phyloP scores from a whole-genome alignment of 2,329 filamentous ascomycete genomes.

The Exophiala oligosperma region DNA sequence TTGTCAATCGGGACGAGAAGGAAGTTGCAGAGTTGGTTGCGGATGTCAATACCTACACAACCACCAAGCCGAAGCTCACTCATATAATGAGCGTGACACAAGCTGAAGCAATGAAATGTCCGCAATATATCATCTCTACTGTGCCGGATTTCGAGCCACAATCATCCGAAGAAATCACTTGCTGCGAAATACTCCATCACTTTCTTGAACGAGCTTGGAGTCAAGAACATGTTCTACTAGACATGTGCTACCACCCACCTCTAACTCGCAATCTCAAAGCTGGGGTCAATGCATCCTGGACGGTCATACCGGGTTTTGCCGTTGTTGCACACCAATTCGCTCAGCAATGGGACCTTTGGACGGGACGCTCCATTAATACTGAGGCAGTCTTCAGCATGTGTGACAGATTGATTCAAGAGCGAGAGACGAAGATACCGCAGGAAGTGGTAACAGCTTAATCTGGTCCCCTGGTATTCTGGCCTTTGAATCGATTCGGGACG shows the following conservation, averaged over 20 bases:
- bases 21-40: conserved; percentile 2
- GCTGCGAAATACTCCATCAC: conserved; percentile 29
- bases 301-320: neutral
- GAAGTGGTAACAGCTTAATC: no score
- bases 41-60: neutral
- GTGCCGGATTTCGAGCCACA: conserved; percentile 40
- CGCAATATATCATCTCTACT: conserved; percentile 40
- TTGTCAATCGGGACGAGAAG: conserved; percentile 29
- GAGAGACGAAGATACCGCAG: no score
- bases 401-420: no score
- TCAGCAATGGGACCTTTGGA: neutral
- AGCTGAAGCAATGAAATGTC: conserved; percentile 28
- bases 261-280: neutral
- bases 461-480: no score
- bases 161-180: conserved; percentile 32
- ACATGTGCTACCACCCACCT: conserved; percentile 9
- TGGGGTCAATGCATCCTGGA: neutral
- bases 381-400: no score
- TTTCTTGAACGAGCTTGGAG: conserved; percentile 27
- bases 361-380: no score
- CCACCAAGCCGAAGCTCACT: neutral
- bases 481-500: no score
- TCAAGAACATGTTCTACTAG: neutral
- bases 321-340: neutral
- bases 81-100: conserved; percentile 23